Base-by-base conservation (phyloP, 2,329 filamentous ascomycete species). In the Podosphaera leucotricha region DNA sequence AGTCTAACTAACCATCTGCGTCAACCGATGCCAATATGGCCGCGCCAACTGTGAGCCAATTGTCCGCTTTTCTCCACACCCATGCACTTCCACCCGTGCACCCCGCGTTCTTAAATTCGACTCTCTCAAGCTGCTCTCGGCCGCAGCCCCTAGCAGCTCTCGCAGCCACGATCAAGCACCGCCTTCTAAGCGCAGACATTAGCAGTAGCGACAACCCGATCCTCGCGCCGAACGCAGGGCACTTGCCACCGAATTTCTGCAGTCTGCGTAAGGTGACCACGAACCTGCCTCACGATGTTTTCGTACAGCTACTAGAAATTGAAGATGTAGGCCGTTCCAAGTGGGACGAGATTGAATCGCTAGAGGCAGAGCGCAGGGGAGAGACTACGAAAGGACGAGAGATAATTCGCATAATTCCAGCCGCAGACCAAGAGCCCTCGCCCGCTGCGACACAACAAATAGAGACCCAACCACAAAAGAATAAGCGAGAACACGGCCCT, bases 291-390 rank as follows among this genome's bases (percentile, higher is more conserved):
- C 67, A 66, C 1, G 71, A 82, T 26, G 66, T 87, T 0, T 66
- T 78, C 2, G 77, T 90, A 1, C 90, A 95, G 59, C 72, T 95
- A 0, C 63, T 93, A 1, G 85, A 92, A 53, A 67, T 95, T 6
- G 79, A 92, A 56, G 86, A 95, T 56, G 69, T 95, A 18, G 71
- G 77, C 2, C 68, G 71, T 43, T 84, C 79, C 53, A 71, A 80
- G 43, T 92, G 86, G 83, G 78, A 83, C 50, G 84, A 94, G 59
- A 71, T 93, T 26, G 84, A 94, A 59, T 75, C 77, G 28, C 72
- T 90, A 6, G 81, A 87, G 59, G 71, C 75, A 38, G 65, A 75
- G 38, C 75, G 79, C 54, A 68, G 80, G 11, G 82, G 82, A 0
- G 81, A 87, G 61, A 71, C 66, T 50, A 82, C 70, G 0, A 71